Evolutionary conservation across 768 basidiomycete genomes (phyloP).

Genomic region (Mycena rosella): DNA sequence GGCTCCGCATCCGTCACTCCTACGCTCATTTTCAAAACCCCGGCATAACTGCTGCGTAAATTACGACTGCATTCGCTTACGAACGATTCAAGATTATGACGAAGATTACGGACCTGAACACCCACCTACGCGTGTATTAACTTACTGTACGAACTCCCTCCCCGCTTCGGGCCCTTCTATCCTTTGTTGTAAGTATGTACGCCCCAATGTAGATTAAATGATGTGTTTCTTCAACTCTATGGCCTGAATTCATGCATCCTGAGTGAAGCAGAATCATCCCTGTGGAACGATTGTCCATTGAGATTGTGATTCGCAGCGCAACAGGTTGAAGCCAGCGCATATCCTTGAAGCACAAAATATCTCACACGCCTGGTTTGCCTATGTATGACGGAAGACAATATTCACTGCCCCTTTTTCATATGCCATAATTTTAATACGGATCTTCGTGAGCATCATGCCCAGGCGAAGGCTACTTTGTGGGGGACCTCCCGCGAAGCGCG

Average conservation of each 20-base stretch:
- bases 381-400: too few relatives aligned
- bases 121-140: conserved; percentile 7
- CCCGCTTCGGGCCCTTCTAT: background rate
- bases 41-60: background rate
- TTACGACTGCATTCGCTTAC: background rate
- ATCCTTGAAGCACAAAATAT: background rate
- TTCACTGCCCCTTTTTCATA: too few relatives aligned
- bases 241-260: too few relatives aligned
- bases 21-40: conserved; percentile 30
- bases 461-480: background rate
- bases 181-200: conserved; percentile 7
- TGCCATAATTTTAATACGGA: background rate
- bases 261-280: too few relatives aligned
- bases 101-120: conserved; percentile 10
- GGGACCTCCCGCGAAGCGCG: conserved; percentile 15
- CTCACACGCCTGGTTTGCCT: too few relatives aligned
- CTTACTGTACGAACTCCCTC: background rate
- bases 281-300: too few relatives aligned
- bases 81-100: conserved; percentile 11
- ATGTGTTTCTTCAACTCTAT: too few relatives aligned
- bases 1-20: background rate
- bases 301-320: too few relatives aligned
- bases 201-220: conserved; percentile 17
- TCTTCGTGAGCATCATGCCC: background rate
- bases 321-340: too few relatives aligned